Evolutionary conservation across 192 early-diverging fungal genomes (phyloP).

Genomic region (Backusella westeae): DNA sequence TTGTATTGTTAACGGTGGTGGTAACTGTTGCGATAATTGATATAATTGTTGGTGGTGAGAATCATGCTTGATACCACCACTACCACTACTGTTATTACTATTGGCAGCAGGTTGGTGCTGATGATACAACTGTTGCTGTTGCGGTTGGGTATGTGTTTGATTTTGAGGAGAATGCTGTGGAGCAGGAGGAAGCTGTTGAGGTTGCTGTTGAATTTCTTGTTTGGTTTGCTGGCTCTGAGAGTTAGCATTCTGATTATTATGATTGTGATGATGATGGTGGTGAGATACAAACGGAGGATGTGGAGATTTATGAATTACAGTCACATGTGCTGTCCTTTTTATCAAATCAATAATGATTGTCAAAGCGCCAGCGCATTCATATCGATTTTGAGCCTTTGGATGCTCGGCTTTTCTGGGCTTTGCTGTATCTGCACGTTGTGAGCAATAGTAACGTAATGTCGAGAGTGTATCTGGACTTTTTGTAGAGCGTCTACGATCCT

Average conservation of each 20-base stretch:
- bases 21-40: neutral
- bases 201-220: slow-evolving; percentile 9
- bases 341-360: slow-evolving; percentile 32
- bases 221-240: neutral
- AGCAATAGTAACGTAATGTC: slow-evolving; percentile 35
- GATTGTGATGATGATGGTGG: slow-evolving; percentile 10
- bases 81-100: neutral
- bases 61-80: neutral
- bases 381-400: slow-evolving; percentile 26
- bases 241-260: neutral
- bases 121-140: neutral
- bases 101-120: neutral
- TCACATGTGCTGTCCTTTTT: slow-evolving; percentile 28
- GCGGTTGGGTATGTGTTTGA: neutral
- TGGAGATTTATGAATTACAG: slow-evolving; percentile 27
- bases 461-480: slow-evolving; percentile 26
- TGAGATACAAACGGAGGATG: slow-evolving; percentile 27
- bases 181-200: neutral
- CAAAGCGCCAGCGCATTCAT: slow-evolving; percentile 26
- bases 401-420: slow-evolving; percentile 30
- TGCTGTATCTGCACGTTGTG: slow-evolving; percentile 27
- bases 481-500: slow-evolving; percentile 30
- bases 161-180: neutral
- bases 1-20: neutral
- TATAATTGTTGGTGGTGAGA: neutral